Conservation (phyloP, 2,329 filamentous ascomycete species). For the Hypoxylon sp. region DNA sequence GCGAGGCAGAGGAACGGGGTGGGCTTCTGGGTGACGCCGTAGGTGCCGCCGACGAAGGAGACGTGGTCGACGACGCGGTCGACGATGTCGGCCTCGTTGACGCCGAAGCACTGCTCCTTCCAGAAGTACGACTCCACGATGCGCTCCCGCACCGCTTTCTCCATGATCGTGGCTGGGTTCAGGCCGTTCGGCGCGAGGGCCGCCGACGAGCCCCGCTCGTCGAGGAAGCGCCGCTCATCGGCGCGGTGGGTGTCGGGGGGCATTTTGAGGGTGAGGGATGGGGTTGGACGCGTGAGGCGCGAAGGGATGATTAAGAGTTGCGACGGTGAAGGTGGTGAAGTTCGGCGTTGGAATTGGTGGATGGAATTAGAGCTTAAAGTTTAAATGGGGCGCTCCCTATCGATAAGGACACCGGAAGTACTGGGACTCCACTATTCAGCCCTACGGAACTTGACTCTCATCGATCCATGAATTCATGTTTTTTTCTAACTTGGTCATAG, state of each 20-base stretch:
- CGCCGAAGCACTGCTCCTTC: slow-evolving; percentile 98
- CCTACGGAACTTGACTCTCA: background rate
- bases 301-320: background rate
- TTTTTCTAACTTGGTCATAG: no score
- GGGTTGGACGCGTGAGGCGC: background rate
- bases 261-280: slow-evolving; percentile 27
- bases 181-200: slow-evolving; percentile 86
- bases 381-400: background rate
- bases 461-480: background rate
- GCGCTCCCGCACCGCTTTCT: slow-evolving; percentile 94
- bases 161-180: slow-evolving; percentile 95
- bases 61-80: slow-evolving; percentile 90
- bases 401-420: background rate
- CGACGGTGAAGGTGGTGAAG: background rate
- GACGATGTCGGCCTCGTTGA: slow-evolving; percentile 87
- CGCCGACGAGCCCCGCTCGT: slow-evolving; percentile 87
- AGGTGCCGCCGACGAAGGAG: slow-evolving; percentile 87
- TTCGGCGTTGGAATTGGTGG: background rate
- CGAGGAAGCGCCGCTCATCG: slow-evolving; percentile 86
- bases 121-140: slow-evolving; percentile 97
- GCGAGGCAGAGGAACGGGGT: slow-evolving; percentile 94
- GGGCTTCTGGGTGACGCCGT: slow-evolving; percentile 86
- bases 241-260: slow-evolving; percentile 71
- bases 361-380: slow-evolving; percentile 4
- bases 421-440: background rate